phyloP scores from a whole-genome alignment of 176 grass and related monocot genomes.

The Aegilops tauschii region DNA sequence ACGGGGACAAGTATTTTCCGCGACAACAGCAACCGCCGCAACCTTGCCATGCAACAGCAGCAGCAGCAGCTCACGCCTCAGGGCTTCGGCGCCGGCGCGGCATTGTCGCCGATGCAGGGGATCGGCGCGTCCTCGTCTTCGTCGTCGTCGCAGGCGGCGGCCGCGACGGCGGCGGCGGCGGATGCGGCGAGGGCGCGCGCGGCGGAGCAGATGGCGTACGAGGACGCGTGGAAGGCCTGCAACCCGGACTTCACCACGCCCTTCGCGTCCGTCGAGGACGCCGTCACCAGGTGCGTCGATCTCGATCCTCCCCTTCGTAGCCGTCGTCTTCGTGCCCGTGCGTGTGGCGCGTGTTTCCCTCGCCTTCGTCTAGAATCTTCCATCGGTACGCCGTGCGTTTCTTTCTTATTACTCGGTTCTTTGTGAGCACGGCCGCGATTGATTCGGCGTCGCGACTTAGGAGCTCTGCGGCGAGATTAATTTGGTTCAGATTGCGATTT shows the following conservation, averaged over 20 bases:
- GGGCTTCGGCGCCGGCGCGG: not conserved
- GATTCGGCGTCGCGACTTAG: not conserved
- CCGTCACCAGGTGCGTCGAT: conserved; percentile 43
- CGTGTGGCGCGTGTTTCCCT: not conserved
- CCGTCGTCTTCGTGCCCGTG: not conserved
- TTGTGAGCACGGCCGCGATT: not conserved
- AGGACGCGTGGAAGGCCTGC: conserved; percentile 57
- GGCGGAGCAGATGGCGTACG: conserved; percentile 54
- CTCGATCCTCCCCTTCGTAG: not conserved
- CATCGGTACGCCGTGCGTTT: not conserved
- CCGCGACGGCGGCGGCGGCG: not conserved
- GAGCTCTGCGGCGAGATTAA: not conserved
- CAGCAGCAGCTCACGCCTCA: not conserved
- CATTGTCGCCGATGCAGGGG: conserved; percentile 2
- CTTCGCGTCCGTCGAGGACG: conserved; percentile 67
- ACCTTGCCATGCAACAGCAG: conserved; percentile 29
- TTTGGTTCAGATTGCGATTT: not conserved
- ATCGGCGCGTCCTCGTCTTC: not conserved
- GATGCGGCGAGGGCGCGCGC: conserved; percentile 12
- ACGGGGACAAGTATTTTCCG: not conserved
- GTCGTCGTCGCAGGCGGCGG: not conserved
- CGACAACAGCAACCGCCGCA: not conserved
- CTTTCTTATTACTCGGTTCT: not conserved
- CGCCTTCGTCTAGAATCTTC: not conserved
- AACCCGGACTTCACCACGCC: conserved; percentile 60